A percentile compares a stretch with the other conserved stretches of the same genome.
phyloP scores from a whole-genome alignment of 2,329 filamentous ascomycete genomes.

The Apiospora pterosperma region DNA sequence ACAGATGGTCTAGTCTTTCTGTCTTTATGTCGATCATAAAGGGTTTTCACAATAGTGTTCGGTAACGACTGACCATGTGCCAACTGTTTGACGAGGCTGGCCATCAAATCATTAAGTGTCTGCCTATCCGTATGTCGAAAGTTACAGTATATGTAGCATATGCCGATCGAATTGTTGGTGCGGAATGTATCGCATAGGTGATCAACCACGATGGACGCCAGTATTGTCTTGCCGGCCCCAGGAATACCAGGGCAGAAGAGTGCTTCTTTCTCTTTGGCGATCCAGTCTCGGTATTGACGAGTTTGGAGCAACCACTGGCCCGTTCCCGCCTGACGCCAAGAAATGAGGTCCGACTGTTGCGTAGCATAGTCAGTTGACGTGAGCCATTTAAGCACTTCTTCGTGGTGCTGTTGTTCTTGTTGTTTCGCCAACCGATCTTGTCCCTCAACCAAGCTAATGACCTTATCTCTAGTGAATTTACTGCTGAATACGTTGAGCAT shows the following conservation, averaged over 20 bases:
- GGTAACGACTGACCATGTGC: not conserved
- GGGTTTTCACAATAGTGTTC: not conserved
- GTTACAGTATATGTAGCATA: constrained; percentile 46
- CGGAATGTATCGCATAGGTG: constrained; percentile 25
- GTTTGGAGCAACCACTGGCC: constrained; percentile 42
- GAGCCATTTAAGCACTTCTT: constrained; percentile 35
- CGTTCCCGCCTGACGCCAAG: constrained; percentile 34
- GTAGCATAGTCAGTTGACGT: constrained; percentile 26
- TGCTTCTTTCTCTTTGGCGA: constrained; percentile 16
- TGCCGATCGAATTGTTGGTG: constrained; percentile 8
- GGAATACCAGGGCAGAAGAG: constrained; percentile 46
- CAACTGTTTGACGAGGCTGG: constrained; percentile 31
- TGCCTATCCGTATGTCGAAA: constrained; percentile 36
- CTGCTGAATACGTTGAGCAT: constrained; percentile 5
- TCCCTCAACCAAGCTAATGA: not conserved
- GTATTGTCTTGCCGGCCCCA: constrained; percentile 46
- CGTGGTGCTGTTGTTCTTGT: not conserved
- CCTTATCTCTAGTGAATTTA: not conserved
- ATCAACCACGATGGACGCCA: constrained; percentile 38
- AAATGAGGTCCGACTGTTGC: constrained; percentile 37
- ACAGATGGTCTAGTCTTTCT: not conserved
- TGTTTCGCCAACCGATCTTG: too few species aligned
- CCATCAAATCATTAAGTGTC: constrained; percentile 25
- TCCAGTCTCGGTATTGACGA: constrained; percentile 29
- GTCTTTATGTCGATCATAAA: not conserved